Base-by-base conservation (phyloP, 257 asterid species). In the Lavandula angustifolia region DNA sequence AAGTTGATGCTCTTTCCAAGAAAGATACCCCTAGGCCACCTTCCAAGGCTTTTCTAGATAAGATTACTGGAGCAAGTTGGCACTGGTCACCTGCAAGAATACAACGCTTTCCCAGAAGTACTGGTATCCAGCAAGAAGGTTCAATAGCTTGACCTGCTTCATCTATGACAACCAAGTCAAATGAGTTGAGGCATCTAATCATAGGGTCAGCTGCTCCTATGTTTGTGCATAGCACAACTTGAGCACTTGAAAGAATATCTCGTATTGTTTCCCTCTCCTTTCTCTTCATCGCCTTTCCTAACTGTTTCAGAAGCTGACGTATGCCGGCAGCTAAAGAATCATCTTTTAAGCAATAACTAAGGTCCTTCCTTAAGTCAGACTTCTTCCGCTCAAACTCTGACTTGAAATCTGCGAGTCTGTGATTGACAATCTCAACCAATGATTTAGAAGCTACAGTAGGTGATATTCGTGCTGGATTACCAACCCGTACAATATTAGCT, bases 111-210 rank as follows among this genome's bases (percentile, higher is more conserved):
- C 97, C 98, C n/a, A 77, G 86, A 82, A 92, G 77, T 70, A 92
- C 85, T 6, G 98, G 98, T 70, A 92, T 87, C 98, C 98, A 92
- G 69, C 88, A 92, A 56, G 97, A 82, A 75, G 98, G 96, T 75
- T 92, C 98, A 66, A 92, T 92, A 62, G 98, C 96, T 76, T 92
- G 98, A 52, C 81, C 94, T 32, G 98, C 96, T 84, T 92, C 98
- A 74, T 92, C 98, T 58, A 89, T 84, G 65, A 92, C 80, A 51
- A 89, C 98, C 86, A 92, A 75, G 76, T 92, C 98, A 71, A 92
- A 92, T 13, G 85, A 54, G 68, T 83, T 71, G 59, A 89, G 76
- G 67, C 79, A 62, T 78, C 98, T 84, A 71, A 92, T 76, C 79
- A 92, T 81, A 42, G 96, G 96, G 72, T 92, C 98, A 62, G 98